Base-by-base conservation (phyloP, 108 stramenopile species). In the Stephanodiscus minutulus region DNA sequence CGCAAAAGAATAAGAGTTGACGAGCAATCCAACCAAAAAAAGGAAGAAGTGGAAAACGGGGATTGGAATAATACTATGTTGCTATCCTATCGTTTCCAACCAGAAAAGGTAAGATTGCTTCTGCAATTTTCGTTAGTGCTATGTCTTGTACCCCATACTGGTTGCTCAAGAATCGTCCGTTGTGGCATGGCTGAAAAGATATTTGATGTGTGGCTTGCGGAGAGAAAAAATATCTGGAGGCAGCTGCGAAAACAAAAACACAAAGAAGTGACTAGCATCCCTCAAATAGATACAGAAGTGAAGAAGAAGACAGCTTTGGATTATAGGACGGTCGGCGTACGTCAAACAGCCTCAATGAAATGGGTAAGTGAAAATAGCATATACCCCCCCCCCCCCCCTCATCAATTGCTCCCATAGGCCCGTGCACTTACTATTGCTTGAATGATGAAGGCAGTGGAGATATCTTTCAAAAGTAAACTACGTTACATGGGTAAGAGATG, bases 171-270 rank as follows among this genome's bases (percentile, higher is more conserved):
- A 21, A 52, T 48, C 18, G 50, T 52, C 22, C n/a, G 22, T 7
- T 52, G 24, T 52, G 5, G 50, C 50, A 52, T 20, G 20, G 20
- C 8, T 52, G n/a, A 52, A 24, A 21, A 52, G 50, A 24, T 21
- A 52, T 52, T 52, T 20, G 50, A 52, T 21, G 24, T 52, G 1
- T 52, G 50, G 50, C 50, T 52, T 52, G 17, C 50, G 6, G 50
- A 52, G 2, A 52, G 50, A 24, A 52, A 52, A 18, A 52, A 52
- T 20, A 52, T 21, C 5, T 52, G 50, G 50, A 52, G 50, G 18
- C 50, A 52, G 24, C 50, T 5, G 47, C 47, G 7, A 18, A 15
- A 48, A 48, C 2, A 52, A 24, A 49, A 20, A 49, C 20, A 8
- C 18, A 20, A 49, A 7, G 7, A 35, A 35, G 35, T 35, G 35